Evolutionary conservation across 306 rosid genomes (phyloP).

Genomic region (Vigna hirtella): DNA sequence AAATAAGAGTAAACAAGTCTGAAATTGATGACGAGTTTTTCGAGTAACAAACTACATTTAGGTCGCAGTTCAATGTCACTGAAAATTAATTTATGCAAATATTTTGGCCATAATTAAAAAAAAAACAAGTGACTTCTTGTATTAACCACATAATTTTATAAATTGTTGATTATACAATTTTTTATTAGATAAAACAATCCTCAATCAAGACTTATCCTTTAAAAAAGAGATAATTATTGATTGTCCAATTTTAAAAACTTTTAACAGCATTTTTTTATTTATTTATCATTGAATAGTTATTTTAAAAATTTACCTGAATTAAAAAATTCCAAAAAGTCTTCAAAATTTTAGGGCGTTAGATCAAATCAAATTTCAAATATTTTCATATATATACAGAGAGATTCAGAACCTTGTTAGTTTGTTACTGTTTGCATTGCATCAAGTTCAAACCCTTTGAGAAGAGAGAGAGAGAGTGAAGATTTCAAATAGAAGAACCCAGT

Average conservation of each 20-base stretch:
- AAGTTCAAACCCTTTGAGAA: slow-evolving; percentile 12
- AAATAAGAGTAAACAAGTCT: neutral
- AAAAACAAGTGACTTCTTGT: neutral
- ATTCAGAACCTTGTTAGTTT: neutral
- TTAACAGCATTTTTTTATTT: neutral
- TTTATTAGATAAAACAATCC: neutral
- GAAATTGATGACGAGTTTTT: neutral
- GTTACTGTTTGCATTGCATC: slow-evolving; percentile 39
- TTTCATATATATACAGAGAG: neutral
- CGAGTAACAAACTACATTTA: neutral
- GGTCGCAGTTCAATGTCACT: neutral
- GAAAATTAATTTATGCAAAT: neutral
- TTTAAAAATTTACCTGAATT: neutral
- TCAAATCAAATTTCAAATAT: slow-evolving; percentile 3
- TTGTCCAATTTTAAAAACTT: neutral
- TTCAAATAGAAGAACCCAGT: slow-evolving; percentile 36
- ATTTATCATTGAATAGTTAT: neutral
- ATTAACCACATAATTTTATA: neutral
- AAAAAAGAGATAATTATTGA: neutral
- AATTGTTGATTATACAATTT: neutral
- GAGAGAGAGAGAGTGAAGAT: slow-evolving; percentile 15
- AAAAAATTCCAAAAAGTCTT: neutral
- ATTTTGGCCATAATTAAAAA: neutral
- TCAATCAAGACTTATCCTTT: too few species aligned
- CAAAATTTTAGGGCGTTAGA: neutral